phyloP scores from a whole-genome alignment of 176 grass and related monocot genomes.

The Eleusine indica region DNA sequence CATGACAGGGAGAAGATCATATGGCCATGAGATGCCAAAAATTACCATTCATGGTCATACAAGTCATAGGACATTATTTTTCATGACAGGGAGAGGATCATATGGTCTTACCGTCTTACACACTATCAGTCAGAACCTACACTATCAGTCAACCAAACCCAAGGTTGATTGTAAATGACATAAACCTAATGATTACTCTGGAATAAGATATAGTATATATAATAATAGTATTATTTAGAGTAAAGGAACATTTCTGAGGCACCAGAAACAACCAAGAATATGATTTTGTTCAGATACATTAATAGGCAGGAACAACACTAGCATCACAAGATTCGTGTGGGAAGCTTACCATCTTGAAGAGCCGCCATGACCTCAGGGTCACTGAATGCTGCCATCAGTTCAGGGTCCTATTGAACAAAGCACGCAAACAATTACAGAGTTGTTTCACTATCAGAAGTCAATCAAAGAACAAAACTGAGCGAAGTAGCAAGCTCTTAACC shows the following conservation, averaged over 20 bases:
- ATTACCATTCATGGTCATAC: neutral
- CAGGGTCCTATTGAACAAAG: constrained; percentile 69
- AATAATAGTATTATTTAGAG: neutral
- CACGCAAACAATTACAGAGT: constrained; percentile 16
- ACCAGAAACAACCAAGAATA: neutral
- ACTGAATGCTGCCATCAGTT: constrained; percentile 81
- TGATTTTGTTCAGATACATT: neutral
- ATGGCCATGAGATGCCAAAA: neutral
- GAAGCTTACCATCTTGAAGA: constrained; percentile 82
- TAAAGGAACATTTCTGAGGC: too few relatives aligned
- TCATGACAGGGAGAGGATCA: neutral
- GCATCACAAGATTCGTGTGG: neutral
- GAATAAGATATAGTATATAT: too few relatives aligned
- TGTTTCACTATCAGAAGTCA: neutral
- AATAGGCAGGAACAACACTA: neutral
- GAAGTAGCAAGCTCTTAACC: neutral
- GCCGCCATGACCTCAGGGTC: constrained; percentile 92
- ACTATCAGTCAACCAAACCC: neutral
- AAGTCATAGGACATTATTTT: neutral
- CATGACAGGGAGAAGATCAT: too few relatives aligned
- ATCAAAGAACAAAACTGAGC: neutral
- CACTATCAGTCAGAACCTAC: neutral
- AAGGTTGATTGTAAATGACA: neutral
- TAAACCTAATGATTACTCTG: neutral
- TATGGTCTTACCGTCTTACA: neutral